Conservation (phyloP, 2,329 filamentous ascomycete genomes). For the Trichophyton simii region DNA sequence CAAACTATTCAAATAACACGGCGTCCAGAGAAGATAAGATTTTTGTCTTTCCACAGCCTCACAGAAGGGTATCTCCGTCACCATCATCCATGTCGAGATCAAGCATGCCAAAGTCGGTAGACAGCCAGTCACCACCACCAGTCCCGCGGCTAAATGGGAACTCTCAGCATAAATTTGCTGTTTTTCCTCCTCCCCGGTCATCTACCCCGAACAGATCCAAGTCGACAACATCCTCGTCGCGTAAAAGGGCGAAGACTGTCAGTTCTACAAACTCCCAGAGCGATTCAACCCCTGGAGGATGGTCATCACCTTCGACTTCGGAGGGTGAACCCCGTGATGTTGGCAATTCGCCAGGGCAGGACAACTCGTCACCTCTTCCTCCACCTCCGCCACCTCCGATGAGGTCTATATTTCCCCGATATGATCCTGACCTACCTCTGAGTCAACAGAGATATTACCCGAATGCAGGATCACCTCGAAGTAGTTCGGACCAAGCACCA, state of each 20-base stretch:
- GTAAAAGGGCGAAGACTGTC: background rate
- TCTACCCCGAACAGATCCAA: constrained; percentile 7
- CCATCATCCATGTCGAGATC: background rate
- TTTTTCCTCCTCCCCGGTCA: constrained; percentile 3
- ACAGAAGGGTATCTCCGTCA: background rate
- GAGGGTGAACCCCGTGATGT: background rate
- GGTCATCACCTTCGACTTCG: background rate
- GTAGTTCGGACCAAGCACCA: background rate
- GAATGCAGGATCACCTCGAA: constrained; percentile 11
- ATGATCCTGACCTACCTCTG: constrained; percentile 28
- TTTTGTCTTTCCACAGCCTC: constrained; percentile 1
- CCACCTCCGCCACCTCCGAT: constrained; percentile 26
- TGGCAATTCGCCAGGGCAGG: background rate
- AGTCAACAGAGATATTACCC: constrained; percentile 28
- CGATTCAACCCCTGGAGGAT: background rate
- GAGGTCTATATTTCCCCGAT: constrained; percentile 35
- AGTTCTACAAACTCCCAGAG: background rate
- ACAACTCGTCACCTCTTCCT: background rate
- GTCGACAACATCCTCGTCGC: constrained; percentile 1
- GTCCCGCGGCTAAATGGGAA: background rate
- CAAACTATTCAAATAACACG: background rate
- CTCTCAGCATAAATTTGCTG: constrained; percentile 9
- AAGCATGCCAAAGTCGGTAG: constrained; percentile 9
- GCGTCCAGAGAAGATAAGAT: background rate
- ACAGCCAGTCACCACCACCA: constrained; percentile 5